A percentile compares a stretch with the other conserved stretches of the same genome.
Evolutionary conservation across 352 stramenopile genomes (phyloP).

Genomic region (Globisporangium sylvaticum): DNA sequence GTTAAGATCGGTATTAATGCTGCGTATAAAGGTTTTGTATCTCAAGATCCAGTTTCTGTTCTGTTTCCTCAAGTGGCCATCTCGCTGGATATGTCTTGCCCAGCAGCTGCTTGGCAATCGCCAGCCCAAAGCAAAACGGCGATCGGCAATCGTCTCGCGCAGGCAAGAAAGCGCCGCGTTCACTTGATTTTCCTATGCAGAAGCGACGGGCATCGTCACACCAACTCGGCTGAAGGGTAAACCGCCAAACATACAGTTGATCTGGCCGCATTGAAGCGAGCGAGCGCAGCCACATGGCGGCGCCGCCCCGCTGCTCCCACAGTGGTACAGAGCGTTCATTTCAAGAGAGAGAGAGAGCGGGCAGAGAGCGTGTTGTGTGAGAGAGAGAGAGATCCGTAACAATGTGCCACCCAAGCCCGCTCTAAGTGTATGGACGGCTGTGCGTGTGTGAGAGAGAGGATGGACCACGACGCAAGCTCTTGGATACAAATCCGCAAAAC

Average conservation of each 20-base stretch:
- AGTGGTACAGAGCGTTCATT: constrained; percentile 4
- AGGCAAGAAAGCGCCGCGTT: not conserved
- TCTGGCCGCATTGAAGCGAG: constrained; percentile 4
- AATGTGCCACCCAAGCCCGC: not conserved
- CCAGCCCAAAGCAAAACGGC: not conserved
- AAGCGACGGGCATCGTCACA: not conserved
- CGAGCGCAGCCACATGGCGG: not conserved
- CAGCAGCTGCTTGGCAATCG: not conserved
- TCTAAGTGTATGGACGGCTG: not conserved
- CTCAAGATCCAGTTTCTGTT: not conserved
- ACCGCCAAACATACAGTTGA: not conserved
- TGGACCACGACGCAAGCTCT: not conserved
- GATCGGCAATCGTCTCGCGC: not conserved
- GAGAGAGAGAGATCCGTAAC: constrained; percentile 1
- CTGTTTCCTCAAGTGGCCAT: not conserved
- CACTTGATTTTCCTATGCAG: not conserved
- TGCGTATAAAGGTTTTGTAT: not conserved
- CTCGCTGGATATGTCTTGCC: not conserved
- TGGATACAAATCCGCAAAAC: not conserved
- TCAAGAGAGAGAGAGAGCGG: constrained; percentile 1
- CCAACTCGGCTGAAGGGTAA: not conserved
- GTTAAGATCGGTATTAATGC: not conserved
- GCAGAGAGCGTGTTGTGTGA: not conserved
- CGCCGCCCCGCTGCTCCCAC: not conserved
- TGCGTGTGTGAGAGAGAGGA: not conserved